phyloP scores from a whole-genome alignment of 768 basidiomycete genomes.

The Megacollybia marginata region DNA sequence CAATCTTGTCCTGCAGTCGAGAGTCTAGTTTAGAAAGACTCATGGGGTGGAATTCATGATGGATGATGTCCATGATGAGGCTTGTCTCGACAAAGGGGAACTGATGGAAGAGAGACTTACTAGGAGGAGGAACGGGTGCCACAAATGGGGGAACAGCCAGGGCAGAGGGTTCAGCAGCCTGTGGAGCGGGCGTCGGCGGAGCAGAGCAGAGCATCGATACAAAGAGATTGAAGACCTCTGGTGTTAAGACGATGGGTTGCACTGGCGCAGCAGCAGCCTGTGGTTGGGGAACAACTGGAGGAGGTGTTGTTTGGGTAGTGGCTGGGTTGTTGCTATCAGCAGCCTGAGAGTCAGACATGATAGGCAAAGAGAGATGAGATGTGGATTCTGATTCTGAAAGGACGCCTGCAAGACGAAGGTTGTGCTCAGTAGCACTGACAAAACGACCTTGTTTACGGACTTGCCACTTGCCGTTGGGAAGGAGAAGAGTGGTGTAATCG shows the following conservation, averaged over 20 bases:
- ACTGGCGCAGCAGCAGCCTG: background rate
- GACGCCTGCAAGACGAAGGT: background rate
- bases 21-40: constrained; percentile 1
- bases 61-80: constrained; percentile 4
- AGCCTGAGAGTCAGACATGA: background rate
- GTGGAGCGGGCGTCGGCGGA: background rate
- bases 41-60: constrained; percentile 2
- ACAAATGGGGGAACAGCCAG: background rate
- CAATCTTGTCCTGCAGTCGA: background rate
- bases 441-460: background rate
- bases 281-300: background rate
- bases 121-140: background rate
- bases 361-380: background rate
- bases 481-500: background rate
- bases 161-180: background rate
- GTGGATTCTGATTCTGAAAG: too few relatives aligned
- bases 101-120: constrained; percentile 2
- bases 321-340: background rate
- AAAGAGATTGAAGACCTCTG: too few relatives aligned
- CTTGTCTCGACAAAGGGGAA: constrained; percentile 2
- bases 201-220: too few relatives aligned
- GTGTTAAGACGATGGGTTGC: too few relatives aligned
- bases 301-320: background rate
- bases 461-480: too few relatives aligned
- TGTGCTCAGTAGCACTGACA: background rate